Conservation (phyloP, 2,329 filamentous ascomycete species). For the Chlorencoelia australis region DNA sequence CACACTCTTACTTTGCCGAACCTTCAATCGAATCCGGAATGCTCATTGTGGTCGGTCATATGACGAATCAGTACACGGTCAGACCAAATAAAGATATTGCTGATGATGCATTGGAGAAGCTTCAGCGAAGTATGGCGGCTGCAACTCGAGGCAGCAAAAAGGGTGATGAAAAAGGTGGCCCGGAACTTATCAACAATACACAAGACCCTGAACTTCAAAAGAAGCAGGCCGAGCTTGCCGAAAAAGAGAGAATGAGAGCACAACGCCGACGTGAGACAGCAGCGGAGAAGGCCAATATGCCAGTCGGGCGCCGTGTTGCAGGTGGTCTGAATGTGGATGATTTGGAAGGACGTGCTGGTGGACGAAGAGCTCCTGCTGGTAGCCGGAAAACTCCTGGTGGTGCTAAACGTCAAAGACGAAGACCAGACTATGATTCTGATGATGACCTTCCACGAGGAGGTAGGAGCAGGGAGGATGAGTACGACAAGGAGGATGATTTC, state of each 20-base stretch:
- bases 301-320: conserved; percentile 32
- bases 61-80: conserved; percentile 63
- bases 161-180: conserved; percentile 43
- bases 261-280: conserved; percentile 59
- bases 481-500: conserved; percentile 72
- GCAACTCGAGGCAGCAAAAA: conserved; percentile 46
- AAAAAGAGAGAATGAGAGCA: conserved; percentile 61
- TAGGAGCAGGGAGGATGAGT: conserved; percentile 55
- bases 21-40: conserved; percentile 59
- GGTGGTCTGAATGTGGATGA: conserved; percentile 57
- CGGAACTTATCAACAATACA: conserved; percentile 59
- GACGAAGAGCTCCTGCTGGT: conserved; percentile 36
- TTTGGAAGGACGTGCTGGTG: conserved; percentile 51
- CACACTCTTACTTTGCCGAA: conserved; percentile 66
- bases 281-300: conserved; percentile 43
- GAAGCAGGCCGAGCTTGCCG: conserved; percentile 61
- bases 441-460: conserved; percentile 55
- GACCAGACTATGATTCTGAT: conserved; percentile 65
- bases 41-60: conserved; percentile 63
- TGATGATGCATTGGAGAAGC: conserved; percentile 59
- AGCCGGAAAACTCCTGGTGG: conserved; percentile 46
- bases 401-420: conserved; percentile 41
- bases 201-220: conserved; percentile 69
- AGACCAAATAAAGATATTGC: conserved; percentile 56
- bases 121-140: conserved; percentile 57